Evolutionary conservation across 208 protist species (phyloP), one percentile per base, ranked within the genome.

Genomic region (Crithidia acanthocephali): DNA sequence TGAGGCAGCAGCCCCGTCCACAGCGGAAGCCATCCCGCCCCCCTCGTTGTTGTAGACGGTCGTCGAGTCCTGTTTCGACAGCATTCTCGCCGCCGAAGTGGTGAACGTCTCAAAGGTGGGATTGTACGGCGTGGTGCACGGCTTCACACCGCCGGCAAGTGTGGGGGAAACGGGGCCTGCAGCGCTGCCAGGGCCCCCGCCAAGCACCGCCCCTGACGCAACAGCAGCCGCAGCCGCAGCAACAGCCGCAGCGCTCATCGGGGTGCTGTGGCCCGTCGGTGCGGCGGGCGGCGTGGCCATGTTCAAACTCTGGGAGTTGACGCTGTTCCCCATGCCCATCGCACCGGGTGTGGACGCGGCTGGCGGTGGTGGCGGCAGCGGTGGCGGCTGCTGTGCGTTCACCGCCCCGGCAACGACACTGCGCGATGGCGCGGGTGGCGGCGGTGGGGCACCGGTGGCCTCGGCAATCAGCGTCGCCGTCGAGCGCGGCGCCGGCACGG

Each of bases 81-180:
- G 25, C 65, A 72, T 59, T 10, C 32, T 60, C 30, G 72, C 65
- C 18, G 58, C 72, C 44, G 72, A 66, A 27, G 72, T 67, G 27
- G 72, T 78, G 58, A 78, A 78, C n/a, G 65, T 48, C 52, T 60
- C 48, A 23, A 78, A 72, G 7, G 59, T 47, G 0, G 65, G 45
- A 47, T 52, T 30, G 7, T 42, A 23, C 10, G 47, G 16, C 18
- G 35, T 33, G 47, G 22, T 16, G 15, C 16, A 50, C 16, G 20
- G 10, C 44, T 8, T 15, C 9, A 15, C 44, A 50, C 18, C 16
- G 44, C 45, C 16, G 35, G 15, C 23, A 59, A 4, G 8, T 15
- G 25, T 40, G 10, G 53, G 28, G 9, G 51, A 60, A 9, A 23
- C 15, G 33, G 67, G 2, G 11, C 32, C 44, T 33, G 30, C 45